Base-by-base conservation (phyloP, 495 filamentous ascomycete genomes). In the Podospora pseudoanserina region DNA sequence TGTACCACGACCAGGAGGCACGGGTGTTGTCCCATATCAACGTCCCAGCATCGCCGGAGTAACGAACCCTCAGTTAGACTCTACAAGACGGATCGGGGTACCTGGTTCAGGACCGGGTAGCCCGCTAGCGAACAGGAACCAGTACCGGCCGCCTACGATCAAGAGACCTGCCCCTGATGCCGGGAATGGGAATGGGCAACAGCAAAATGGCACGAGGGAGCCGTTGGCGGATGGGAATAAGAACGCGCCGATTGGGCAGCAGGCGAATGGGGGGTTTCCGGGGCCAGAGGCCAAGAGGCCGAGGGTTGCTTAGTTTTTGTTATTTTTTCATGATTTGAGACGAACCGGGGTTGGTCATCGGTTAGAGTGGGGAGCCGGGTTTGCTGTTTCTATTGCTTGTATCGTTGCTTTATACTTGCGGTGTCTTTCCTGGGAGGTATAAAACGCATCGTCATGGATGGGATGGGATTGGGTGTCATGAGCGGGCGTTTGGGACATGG, bases 21-120 rank as follows among this genome's bases (percentile, higher is more conserved):
- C 26, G 7, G n/a, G n/a, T 27, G 34, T 30, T 23, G n/a, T 27
- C 5, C 65, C 39, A 19, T 23, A 32, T 26, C 32, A 19, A 30
- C 34, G 34, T 55, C 34, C 56, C 34, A 53, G 71, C 77, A 44
- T 70, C 56, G 15, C 68, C 1, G 88, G 90, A 72, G 86, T 90
- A 62, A 76, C 91, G 65, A 94, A 93, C 72, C 91, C 92, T 6
- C 84, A 89, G 56, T 72, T 89, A 5, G 90, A 93, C 69, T 77
- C 86, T 56, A 79, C 87, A 64, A 83, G 92, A 44, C 85, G 87
- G 68, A 91, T 97, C 60, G 93, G 92, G 3, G 91, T 89, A 63
- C 92, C 92, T 3, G 82, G 76, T n/a, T 28, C 23, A 27, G 27
- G 16, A 18, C 73, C 70, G 34, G 79, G 82, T 27, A 88, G 86